Conservation (phyloP, 2,329 filamentous ascomycete genomes). For the Fusarium marasasianum region DNA sequence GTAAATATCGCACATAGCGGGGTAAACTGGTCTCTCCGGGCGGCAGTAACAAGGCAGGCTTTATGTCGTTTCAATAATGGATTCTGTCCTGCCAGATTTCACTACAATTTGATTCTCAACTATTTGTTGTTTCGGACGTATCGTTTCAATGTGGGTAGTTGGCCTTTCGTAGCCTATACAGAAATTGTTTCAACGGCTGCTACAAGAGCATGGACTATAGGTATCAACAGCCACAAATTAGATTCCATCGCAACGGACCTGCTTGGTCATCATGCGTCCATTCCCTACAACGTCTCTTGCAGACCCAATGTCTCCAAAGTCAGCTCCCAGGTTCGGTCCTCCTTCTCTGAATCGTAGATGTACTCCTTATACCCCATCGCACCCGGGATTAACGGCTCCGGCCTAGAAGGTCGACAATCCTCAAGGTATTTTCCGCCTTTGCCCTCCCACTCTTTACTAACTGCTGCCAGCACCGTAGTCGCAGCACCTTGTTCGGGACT, state of each 20-base stretch:
- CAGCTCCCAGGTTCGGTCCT: background rate
- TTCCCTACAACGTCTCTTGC: rapidly evolving
- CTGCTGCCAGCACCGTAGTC: background rate
- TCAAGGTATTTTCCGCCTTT: background rate
- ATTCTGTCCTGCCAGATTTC: too few species aligned
- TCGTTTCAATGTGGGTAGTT: too few species aligned
- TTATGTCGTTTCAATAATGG: background rate
- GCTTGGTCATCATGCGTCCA: background rate
- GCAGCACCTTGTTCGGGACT: background rate
- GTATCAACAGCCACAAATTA: background rate
- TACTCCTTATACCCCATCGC: background rate
- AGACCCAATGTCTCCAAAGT: background rate
- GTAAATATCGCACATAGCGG: background rate
- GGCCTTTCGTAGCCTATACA: background rate
- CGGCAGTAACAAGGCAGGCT: background rate
- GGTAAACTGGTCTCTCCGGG: background rate
- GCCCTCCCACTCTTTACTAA: background rate
- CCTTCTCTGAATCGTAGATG: background rate
- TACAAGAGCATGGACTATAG: background rate
- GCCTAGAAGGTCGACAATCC: background rate
- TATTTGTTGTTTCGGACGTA: too few species aligned
- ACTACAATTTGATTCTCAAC: too few species aligned
- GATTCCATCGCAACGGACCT: background rate
- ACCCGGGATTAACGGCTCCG: background rate
- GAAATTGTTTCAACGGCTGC: background rate